Evolutionary conservation across 2,329 filamentous ascomycete species (phyloP), one percentile per base, ranked within the genome.

Genomic region (Ophiosphaerella narmari): DNA sequence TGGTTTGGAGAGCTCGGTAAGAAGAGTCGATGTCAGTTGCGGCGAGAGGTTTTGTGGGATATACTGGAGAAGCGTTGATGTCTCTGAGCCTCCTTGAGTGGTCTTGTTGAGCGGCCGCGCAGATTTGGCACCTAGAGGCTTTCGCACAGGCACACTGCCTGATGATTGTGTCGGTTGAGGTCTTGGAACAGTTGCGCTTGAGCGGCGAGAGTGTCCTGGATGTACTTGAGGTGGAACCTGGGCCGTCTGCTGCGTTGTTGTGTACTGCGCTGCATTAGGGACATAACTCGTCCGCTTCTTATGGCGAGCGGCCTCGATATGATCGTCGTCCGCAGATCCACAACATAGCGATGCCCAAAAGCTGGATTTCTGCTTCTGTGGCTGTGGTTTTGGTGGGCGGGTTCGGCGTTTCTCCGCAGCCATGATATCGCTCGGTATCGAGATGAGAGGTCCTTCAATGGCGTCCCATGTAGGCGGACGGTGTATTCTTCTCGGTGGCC

Each of bases 1-100:
- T 1, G 80, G 91, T 78, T 82, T 94, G 69, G 74, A 84, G 8
- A 97, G 80, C 72, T 97, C 92, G 2, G 87, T 79, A 52, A 93
- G 81, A 3, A 97, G 80, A 5, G 80, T 76, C 0, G 90, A 87
- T 0, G 89, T 78, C 0, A 85, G 88, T 60, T 87, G 78, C 1
- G 89, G 86, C 2, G 86, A 81, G 4, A 90, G 78, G 1, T 80
- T 75, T 7, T 80, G 71, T 0, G 90, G 91, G 36, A 97, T 91
- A 52, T 91, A 80, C 3, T 84, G 82, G 2, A 90, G 76, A 35
- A 87, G 70, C 9, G 71, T 66, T 16, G 74, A 65, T 1, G 76
- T 81, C 37, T 67, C 63, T 8, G 67, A 62, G 14, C 52, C 46
- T 33, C 44, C 48, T 23, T 47, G 37, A 1, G 50, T 39, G 5